Evolutionary conservation across 257 asterid species (phyloP).

Genomic region (Scutellaria baicalensis): DNA sequence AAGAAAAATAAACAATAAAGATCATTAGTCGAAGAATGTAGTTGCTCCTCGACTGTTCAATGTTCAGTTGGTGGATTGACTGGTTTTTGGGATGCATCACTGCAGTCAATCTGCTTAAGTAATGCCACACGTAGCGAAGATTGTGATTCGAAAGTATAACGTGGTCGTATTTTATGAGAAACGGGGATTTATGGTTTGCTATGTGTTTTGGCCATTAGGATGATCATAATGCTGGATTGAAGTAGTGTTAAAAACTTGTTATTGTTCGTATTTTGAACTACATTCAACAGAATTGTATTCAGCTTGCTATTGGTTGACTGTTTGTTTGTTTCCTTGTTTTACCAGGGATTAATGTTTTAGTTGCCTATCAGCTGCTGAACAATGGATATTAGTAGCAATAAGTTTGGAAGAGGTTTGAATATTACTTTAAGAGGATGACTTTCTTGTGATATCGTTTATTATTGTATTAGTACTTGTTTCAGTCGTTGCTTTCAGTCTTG

Average conservation of each 20-base stretch:
- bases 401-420: slow-evolving; percentile 34
- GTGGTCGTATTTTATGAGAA: background rate
- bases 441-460: background rate
- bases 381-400: slow-evolving; percentile 24
- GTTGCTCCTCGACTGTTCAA: background rate
- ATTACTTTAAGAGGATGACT: background rate
- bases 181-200: background rate
- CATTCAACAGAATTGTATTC: background rate
- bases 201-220: background rate
- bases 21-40: background rate
- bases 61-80: background rate
- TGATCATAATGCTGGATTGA: background rate
- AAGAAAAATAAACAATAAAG: background rate
- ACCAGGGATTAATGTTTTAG: slow-evolving; percentile 14
- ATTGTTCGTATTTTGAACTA: background rate
- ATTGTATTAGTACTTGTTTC: background rate
- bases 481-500: background rate
- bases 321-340: background rate
- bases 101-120: background rate
- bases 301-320: background rate
- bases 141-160: background rate
- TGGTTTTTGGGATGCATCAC: background rate
- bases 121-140: background rate
- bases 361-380: slow-evolving; percentile 14
- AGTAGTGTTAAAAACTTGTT: background rate